Evolutionary conservation across 2,329 filamentous ascomycete genomes (phyloP), one percentile per base, ranked within the genome.

Genomic region (Claviceps fusiformis): DNA sequence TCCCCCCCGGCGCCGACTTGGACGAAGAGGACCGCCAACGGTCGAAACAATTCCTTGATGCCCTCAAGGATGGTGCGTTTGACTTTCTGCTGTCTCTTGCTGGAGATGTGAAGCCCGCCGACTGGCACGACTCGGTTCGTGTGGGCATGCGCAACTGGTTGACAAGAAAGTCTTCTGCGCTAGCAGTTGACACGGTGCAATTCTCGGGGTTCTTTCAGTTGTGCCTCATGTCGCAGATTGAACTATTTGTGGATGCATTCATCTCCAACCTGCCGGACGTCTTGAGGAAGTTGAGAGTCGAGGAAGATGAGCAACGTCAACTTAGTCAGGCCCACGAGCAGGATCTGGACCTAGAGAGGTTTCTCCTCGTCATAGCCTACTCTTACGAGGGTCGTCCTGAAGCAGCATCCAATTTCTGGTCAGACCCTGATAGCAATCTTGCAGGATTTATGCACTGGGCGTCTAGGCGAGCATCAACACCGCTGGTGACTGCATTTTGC

Each of bases 381-480:
- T 82, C 90, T 5, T 98, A 92, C 64, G 89, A 97, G 64, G 83
- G 86, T 35, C 85, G 90, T 41, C 81, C 87, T 17, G 89, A 95
- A 53, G 86, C 89, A 31, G 89, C 91, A 10, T 82, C 88, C 64
- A 86, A 85, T 49, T 97, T 97, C 62, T 98, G 93, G 93, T 80
- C 81, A 37, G 91, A 96, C 65, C 83, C 87, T 2, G 93, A 98
- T 63, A 90, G 90, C 65, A 95, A 96, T 62, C 75, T 98, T 37
- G 88, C 91, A 59, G 93, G 93, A 0, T 98, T 98, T 66, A 78
- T 98, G 67, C 88, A 95, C 60, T 98, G 93, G 93, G 88, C 91
- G n/a, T 95, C 93, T 3, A 86, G 89, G 62, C 80, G 93, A 62
- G 90, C 95, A 58, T 95, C 95, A 0, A 96, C 95, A 0, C 93